Evolutionary conservation across 257 asterid species (phyloP), one percentile per base, ranked within the genome.

Genomic region (Misopates orontium): DNA sequence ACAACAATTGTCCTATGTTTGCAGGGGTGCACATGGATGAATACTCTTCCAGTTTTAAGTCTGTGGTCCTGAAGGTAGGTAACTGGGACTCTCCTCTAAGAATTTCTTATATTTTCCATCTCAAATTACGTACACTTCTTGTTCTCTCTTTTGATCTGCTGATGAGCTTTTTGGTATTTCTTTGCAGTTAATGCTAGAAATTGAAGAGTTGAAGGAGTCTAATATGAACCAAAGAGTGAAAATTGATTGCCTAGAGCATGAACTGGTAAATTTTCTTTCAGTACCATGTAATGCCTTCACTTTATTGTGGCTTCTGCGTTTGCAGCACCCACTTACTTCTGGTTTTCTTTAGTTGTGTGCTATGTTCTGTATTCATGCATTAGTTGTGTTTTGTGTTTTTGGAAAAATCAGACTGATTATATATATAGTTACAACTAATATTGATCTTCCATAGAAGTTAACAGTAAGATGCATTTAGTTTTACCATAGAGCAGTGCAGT

Each of bases 221-320:
- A 81, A 83, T 56, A 73, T 56, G 65, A 69, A 73, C 23, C 90
- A 84, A 71, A 62, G 62, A 44, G 60, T 19, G 52, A 78, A 73
- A 77, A 75, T 80, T 52, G 45, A 48, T 72, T 75, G 72, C 56
- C 76, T 89, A 66, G 87, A 86, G 82, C 72, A 73, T n/a, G 85
- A 80, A 62, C 69, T 89, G 84, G 95, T 89, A 82, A 60, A 55
- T 20, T 52, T 13, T 61, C 70, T 66, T 56, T 15, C 53, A 39
- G 21, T 60, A 40, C 28, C 18, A 16, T 64, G 49, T 39, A 44
- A 28, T 42, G 70, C 22, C 21, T 54, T 52, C 23, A 16, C 20
- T 39, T 23, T 8, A 24, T 36, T 25, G 54, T 14, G n/a, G 68
- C 22, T 60, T 18, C 40, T 51, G n/a, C 14, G 28, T 70, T n/a